Conservation (phyloP, 805 yeast species). For the Saturnispora quitensis region DNA sequence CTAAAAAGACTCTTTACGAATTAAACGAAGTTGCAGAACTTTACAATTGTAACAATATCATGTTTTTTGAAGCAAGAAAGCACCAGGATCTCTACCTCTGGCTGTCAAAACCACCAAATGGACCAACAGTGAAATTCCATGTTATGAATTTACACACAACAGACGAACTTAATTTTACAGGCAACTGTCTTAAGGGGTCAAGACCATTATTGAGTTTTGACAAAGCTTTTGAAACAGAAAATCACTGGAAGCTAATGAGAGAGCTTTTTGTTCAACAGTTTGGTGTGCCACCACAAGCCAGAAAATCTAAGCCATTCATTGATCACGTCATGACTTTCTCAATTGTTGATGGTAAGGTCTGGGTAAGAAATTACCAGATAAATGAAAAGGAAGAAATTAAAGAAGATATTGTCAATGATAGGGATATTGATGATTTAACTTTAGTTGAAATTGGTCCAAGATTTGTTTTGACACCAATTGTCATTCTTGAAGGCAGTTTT, state of each 20-base stretch:
- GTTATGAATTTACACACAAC: constrained; percentile 92
- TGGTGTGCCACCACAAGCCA: constrained; percentile 92
- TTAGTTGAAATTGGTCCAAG: constrained; percentile 96
- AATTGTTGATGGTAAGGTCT: constrained; percentile 84
- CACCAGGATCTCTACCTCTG: constrained; percentile 92
- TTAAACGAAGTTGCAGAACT: constrained; percentile 93
- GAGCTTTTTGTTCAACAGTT: constrained; percentile 75
- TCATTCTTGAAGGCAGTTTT: constrained; percentile 91
- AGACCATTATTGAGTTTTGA: constrained; percentile 91
- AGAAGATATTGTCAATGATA: constrained; percentile 10
- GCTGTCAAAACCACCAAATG: constrained; percentile 95
- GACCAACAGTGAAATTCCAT: constrained; percentile 91
- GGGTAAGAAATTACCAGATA: constrained; percentile 94
- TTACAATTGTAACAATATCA: constrained; percentile 91
- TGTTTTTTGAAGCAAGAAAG: constrained; percentile 92
- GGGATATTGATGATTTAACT: constrained; percentile 48
- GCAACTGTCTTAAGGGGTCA: constrained; percentile 91
- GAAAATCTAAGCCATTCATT: constrained; percentile 88
- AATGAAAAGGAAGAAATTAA: constrained; percentile 50
- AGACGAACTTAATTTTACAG: constrained; percentile 93
- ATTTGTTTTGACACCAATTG: constrained; percentile 83
- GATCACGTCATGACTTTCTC: constrained; percentile 94
- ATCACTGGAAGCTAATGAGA: constrained; percentile 65
- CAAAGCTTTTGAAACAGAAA: constrained; percentile 58
- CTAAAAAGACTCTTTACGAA: constrained; percentile 79